Evolutionary conservation across 2,329 filamentous ascomycete genomes (phyloP), one percentile per base, ranked within the genome.

Genomic region (Setomelanomma holmii): DNA sequence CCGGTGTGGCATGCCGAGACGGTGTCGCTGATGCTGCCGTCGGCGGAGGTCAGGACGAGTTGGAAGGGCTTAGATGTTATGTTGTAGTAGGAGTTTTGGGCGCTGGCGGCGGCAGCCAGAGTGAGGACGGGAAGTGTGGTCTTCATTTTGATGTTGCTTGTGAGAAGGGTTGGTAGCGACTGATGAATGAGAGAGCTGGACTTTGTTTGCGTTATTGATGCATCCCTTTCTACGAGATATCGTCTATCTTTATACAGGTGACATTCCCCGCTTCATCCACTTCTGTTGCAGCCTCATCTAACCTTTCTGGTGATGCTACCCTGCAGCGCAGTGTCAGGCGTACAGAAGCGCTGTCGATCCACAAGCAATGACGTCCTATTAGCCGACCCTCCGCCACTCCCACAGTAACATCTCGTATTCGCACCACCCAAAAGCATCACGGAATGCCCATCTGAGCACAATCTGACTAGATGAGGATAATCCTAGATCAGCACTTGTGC

Each of bases 1-100:
- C 80, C 80, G 52, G 75, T 72, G 61, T 81, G 79, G 66, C 79
- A 82, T 49, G 79, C 63, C 4, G 60, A 62, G 14, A 82, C 73
- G 5, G 69, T 66, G 48, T 75, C 75, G 42, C 80, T 72, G 46
- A 76, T 56, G 1, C 71, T 68, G 4, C 61, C 55, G 51, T 80
- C 75, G 1, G 64, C 43, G 19, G 78, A 78, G 27, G 66, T 45
- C 34, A 80, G 52, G 38, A 75, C 58, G 19, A 82, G 72, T 23
- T 73, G 50, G 71, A 82, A 82, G 12, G 79, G 77, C 19, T 67
- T 67, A 8, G 79, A 78, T 45, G 75, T 69, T 49, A 74, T 73
- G 53, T 63, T 63, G 62, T 69, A 71, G 38, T 50, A 60, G 12
- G 34, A 36, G 2, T 36, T n/a, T 55, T 76, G 73, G 5, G 45